A percentile compares a stretch with the other conserved stretches of the same genome.
Evolutionary conservation across 306 rosid species (phyloP).

Genomic region (Lathyrus oleraceus): DNA sequence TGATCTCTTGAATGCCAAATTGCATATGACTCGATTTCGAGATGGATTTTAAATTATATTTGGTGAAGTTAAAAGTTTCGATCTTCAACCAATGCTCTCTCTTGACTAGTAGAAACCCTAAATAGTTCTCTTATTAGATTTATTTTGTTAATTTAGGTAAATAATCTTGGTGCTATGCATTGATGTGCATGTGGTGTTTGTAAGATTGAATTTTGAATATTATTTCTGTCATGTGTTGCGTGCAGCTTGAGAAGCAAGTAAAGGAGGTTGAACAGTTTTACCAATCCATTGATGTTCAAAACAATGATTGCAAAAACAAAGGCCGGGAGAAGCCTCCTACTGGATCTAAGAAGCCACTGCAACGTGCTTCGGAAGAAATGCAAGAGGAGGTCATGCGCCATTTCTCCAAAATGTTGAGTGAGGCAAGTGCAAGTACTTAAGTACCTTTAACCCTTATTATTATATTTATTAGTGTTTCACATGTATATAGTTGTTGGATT

Average conservation of each 20-base stretch:
- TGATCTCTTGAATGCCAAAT: neutral
- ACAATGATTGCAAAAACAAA: constrained; percentile 52
- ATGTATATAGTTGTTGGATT: neutral
- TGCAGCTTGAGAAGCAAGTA: constrained; percentile 72
- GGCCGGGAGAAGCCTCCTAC: constrained; percentile 39
- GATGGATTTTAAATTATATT: too few relatives aligned
- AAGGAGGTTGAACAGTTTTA: constrained; percentile 60
- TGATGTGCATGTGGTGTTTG: neutral
- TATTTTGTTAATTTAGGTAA: neutral
- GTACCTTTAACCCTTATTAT: too few relatives aligned
- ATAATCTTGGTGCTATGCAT: neutral
- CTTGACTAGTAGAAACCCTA: neutral
- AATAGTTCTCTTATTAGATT: neutral
- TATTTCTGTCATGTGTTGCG: constrained; percentile 21
- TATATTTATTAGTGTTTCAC: neutral
- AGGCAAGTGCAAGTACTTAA: constrained; percentile 45
- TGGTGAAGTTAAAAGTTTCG: too few relatives aligned
- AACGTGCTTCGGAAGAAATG: constrained; percentile 63
- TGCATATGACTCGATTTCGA: neutral
- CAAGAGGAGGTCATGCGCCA: constrained; percentile 73
- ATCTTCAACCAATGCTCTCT: neutral
- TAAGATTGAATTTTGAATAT: neutral
- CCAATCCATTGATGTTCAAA: constrained; percentile 32
- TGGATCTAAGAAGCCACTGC: constrained; percentile 52
- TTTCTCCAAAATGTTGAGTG: constrained; percentile 59